Base-by-base conservation (phyloP, 2,329 filamentous ascomycete genomes). In the Macrophomina phaseolina region DNA sequence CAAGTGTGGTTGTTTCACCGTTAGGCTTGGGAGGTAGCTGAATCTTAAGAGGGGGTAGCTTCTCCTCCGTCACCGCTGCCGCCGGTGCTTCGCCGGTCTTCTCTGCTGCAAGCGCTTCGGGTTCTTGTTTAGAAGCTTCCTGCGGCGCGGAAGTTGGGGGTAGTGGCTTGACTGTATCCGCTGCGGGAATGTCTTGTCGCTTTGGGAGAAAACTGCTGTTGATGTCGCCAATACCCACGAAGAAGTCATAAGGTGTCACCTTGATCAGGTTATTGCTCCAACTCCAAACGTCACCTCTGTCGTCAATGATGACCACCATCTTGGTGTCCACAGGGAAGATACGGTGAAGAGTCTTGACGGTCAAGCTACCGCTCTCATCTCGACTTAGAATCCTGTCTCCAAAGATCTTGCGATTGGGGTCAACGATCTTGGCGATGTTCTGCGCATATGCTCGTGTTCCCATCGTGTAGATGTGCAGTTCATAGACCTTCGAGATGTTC, bases 301-400 rank as follows among this genome's bases (percentile, higher is more conserved):
- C 95, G 76, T 99, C 95, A 70, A 99, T 99, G 73, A 99, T 97
- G 67, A 97, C 94, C 0, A 97, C 96, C 95, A 99, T 99, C 79
- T 97, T 94, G 5, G 94, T 98, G 79, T 96, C 96, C 68, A 97
- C 92, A 5, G 96, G 95, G 77, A 99, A 99, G 14, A 99, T 81
- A 7, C 95, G 88, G 75, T 95, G 91, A 36, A 99, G 82, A 71
- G 90, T 95, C 84, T 99, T 99, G 67, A 91, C 89, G 2, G 90
- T 92, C 78, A 98, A 89, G 77, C 91, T 97, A 65, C 94, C 94
- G 76, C 96, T 99, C 80, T 99, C 95, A 77, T 98, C 94, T 73
- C 95, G 91, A 79, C 94, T 98, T 74, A 99, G 91, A 73, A 99
- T 94, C 65, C 95, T 89, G 78, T 97, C 94, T 46, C 92, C 94